Evolutionary conservation across 2,329 filamentous ascomycete genomes (phyloP).

Genomic region (Sporothrix pallida): DNA sequence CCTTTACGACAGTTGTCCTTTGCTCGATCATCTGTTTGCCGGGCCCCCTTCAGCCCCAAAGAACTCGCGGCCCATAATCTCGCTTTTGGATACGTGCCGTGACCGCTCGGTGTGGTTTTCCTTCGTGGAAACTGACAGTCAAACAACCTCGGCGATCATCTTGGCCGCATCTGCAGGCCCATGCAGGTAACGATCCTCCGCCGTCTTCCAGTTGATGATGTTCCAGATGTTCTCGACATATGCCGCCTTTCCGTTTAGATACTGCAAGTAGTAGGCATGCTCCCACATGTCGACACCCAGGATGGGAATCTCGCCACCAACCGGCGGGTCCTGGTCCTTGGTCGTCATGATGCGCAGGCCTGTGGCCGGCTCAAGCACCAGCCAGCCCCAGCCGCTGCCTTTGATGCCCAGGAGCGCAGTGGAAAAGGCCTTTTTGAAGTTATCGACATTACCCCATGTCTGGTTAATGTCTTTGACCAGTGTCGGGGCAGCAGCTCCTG

Average conservation of each 20-base stretch:
- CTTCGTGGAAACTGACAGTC: constrained; percentile 31
- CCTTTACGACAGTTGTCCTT: too few relatives aligned
- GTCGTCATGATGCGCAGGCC: constrained; percentile 75
- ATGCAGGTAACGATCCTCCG: constrained; percentile 66
- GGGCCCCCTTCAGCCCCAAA: too few relatives aligned
- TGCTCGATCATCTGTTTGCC: too few relatives aligned
- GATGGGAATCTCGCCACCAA: constrained; percentile 68
- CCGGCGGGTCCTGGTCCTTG: constrained; percentile 84
- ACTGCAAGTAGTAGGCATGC: constrained; percentile 84
- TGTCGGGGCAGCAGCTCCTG: constrained; percentile 40
- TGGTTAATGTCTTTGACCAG: constrained; percentile 66
- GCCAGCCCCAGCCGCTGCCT: constrained; percentile 88
- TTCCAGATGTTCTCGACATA: constrained; percentile 81
- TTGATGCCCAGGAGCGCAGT: constrained; percentile 72
- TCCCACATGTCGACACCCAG: constrained; percentile 92
- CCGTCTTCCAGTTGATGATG: constrained; percentile 77
- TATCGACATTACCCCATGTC: constrained; percentile 71
- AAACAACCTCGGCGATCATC: constrained; percentile 52
- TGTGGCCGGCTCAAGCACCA: constrained; percentile 67
- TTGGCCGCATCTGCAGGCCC: constrained; percentile 54
- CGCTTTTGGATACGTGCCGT: not conserved
- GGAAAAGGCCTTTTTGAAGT: constrained; percentile 70
- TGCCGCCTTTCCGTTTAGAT: constrained; percentile 74
- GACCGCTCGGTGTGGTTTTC: not conserved
- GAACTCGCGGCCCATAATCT: not conserved